Percentiles rank a stretch among this genome's conserved stretches.
These are phyloP conservation scores for Rubus idaeus DNA, from an alignment of 306 rosid genomes.

Conservation along the genomic window DNA sequence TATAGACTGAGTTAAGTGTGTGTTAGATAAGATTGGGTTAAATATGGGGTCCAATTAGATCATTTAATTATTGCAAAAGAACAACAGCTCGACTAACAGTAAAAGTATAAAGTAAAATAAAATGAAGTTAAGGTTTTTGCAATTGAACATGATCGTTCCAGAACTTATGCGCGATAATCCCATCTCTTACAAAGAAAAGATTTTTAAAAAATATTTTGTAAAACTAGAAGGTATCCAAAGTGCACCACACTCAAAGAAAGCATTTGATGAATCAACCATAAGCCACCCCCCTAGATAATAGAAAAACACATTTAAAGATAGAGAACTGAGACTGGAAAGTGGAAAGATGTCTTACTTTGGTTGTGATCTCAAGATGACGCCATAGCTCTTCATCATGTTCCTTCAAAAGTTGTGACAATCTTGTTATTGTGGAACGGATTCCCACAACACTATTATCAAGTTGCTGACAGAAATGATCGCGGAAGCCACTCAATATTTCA, in stretches of 20 bases:
- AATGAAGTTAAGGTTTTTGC: neutral
- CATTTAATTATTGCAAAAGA: neutral
- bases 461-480: constrained; percentile 98
- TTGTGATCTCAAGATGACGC: constrained; percentile 99
- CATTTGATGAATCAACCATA: neutral
- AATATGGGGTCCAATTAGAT: neutral
- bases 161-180: neutral
- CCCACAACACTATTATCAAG: constrained; percentile 98
- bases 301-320: neutral
- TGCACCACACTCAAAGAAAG: neutral
- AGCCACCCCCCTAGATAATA: neutral
- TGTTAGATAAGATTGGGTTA: neutral
- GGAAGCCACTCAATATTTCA: constrained; percentile 90
- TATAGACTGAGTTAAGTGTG: too few species aligned
- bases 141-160: neutral
- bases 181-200: too few species aligned
- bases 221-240: neutral
- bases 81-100: neutral
- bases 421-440: constrained; percentile 91
- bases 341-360: constrained; percentile 61
- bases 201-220: neutral
- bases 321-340: neutral
- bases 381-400: constrained; percentile 97
- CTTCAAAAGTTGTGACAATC: constrained; percentile 82
- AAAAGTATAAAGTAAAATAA: too few species aligned